phyloP scores from a whole-genome alignment of 352 stramenopile species.

The Aphanomyces stellatus region DNA sequence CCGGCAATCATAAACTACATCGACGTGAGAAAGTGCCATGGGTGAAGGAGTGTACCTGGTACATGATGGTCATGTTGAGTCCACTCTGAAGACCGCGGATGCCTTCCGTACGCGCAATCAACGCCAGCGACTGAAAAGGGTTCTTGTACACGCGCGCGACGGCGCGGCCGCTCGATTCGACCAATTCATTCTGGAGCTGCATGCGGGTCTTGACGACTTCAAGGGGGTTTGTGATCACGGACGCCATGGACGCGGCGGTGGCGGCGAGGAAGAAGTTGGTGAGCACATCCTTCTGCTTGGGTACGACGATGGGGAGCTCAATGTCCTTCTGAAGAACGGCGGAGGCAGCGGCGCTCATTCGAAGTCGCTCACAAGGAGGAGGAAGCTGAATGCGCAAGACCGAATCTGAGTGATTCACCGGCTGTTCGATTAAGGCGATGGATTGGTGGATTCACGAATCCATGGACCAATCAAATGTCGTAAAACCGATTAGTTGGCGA shows the following conservation, averaged over 20 bases:
- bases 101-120: slow-evolving; percentile 20
- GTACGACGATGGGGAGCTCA: neutral
- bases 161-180: slow-evolving; percentile 6
- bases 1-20: slow-evolving; percentile 22
- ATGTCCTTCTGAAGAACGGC: neutral
- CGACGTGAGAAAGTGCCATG: neutral
- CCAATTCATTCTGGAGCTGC: slow-evolving; percentile 19
- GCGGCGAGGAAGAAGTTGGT: slow-evolving; percentile 20
- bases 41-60: slow-evolving; percentile 11
- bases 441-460: neutral
- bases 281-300: slow-evolving; percentile 16
- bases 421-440: too few relatives aligned
- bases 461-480: neutral
- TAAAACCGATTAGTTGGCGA: neutral
- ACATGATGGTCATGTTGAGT: slow-evolving; percentile 19
- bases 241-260: slow-evolving; percentile 6
- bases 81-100: slow-evolving; percentile 14
- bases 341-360: too few relatives aligned
- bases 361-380: too few relatives aligned
- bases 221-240: slow-evolving; percentile 1
- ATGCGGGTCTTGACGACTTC: slow-evolving; percentile 21
- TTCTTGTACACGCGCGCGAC: slow-evolving; percentile 20
- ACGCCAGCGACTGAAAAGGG: slow-evolving; percentile 14
- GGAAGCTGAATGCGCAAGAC: too few relatives aligned
- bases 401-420: too few relatives aligned